phyloP scores from a whole-genome alignment of 2,329 filamentous ascomycete genomes.

The Trichoderma sp. region DNA sequence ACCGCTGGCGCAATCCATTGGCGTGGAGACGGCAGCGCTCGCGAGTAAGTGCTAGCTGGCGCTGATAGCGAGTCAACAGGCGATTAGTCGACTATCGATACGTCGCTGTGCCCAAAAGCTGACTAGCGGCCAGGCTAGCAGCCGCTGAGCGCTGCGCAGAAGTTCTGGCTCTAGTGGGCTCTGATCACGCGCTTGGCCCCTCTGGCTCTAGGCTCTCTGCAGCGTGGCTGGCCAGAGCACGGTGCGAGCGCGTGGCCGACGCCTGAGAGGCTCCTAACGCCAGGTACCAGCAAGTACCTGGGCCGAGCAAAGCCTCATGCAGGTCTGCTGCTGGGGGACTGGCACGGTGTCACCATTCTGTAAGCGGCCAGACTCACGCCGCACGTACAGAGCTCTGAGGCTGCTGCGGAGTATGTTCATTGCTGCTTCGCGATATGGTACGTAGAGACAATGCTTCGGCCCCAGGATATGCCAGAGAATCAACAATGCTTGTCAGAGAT shows the following conservation, averaged over 20 bases:
- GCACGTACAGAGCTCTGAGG: too few relatives aligned
- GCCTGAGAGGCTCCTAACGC: background rate
- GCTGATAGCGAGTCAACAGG: constrained; percentile 10
- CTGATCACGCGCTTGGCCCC: constrained; percentile 11
- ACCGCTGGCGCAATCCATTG: background rate
- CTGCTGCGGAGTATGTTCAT: background rate
- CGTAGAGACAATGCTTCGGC: background rate
- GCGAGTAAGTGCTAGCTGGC: background rate
- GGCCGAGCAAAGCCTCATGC: background rate
- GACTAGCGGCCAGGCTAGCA: constrained; percentile 18
- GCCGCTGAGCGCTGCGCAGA: constrained; percentile 19
- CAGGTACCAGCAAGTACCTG: constrained; percentile 4
- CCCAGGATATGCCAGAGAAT: background rate
- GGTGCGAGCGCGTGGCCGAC: constrained; percentile 6
- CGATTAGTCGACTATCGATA: constrained; percentile 9
- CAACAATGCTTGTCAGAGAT: background rate
- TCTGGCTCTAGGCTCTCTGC: constrained; percentile 10
- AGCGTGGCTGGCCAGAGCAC: constrained; percentile 7
- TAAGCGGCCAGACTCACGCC: background rate
- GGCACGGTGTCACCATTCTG: background rate
- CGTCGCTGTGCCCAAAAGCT: constrained; percentile 17
- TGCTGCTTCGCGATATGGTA: background rate
- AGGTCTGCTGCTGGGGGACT: background rate
- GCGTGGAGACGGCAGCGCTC: constrained; percentile 5
- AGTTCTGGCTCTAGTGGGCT: constrained; percentile 15